Base-by-base conservation (phyloP, 495 filamentous ascomycete species). In the Poronia punctata region DNA sequence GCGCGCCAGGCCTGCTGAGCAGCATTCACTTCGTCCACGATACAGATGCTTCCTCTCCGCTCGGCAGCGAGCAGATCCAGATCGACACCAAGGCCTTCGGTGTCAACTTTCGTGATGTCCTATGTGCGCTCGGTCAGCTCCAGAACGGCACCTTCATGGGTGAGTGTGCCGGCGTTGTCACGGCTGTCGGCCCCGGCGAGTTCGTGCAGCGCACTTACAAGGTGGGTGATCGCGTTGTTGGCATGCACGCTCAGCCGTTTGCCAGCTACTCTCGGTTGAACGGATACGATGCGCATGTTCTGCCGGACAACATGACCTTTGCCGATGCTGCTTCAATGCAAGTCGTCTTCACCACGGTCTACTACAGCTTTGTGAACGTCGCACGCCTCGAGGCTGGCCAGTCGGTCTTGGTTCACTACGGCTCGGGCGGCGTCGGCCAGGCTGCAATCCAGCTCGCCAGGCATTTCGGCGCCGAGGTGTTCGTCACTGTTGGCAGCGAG, bases 291-390 rank as follows among this genome's bases (percentile, higher is more conserved):
- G 28, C 33, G 14, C 21, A 33, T n/a, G 53, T 53, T 11, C 63
- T 82, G 2, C 67, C 67, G 0, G 57, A 70, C 2, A 38, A 58
- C 4, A 67, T 79, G 56, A 44, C 46, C 4, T 71, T 74, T 25
- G 62, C 68, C 10, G 60, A 61, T 14, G 70, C 71, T 4, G 72
- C 70, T 3, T 65, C 71, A 0, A 48, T 79, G 0, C 77, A 75
- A 0, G 58, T 73, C 1, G 69, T 68, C 3, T 82, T 64, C 46
- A 53, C 57, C 11, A 76, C 76, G 0, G 77, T 75, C 0, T 71
- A 72, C 26, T 66, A 79, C 34, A 61, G 67, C 0, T 32, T 72
- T 5, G 44, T 63, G 43, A 50, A 69, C 15, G 41, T 62, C 25
- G 62, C 53, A 2, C 37, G 48, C 15, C 29, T 66, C 9, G n/a